phyloP scores from a whole-genome alignment of 768 basidiomycete genomes.

The Gelatoporia subvermispora region DNA sequence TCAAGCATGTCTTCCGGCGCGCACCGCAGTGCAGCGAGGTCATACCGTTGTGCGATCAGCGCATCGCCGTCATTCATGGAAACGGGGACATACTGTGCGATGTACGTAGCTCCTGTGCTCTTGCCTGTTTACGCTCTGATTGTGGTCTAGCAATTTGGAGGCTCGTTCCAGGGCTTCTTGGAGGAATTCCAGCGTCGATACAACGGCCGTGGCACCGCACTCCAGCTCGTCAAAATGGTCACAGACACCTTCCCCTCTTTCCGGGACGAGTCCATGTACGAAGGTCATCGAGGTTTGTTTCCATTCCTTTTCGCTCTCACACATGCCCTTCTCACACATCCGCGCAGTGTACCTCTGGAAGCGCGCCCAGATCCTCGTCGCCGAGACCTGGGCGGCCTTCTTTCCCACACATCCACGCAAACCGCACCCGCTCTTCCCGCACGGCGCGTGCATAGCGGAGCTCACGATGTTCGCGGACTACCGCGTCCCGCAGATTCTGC shows the following conservation, averaged over 20 bases:
- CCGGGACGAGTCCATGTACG: constrained; percentile 58
- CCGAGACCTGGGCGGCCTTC: constrained; percentile 91
- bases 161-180: constrained; percentile 67
- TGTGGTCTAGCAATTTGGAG: constrained; percentile 50
- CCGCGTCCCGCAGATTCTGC: constrained; percentile 85
- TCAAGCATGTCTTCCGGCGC: constrained; percentile 65
- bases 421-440: constrained; percentile 71
- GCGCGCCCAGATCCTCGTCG: constrained; percentile 85
- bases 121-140: background rate
- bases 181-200: constrained; percentile 52
- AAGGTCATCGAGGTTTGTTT: constrained; percentile 53
- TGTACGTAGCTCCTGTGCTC: constrained; percentile 36
- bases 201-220: constrained; percentile 54
- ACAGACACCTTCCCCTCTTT: constrained; percentile 69
- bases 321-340: background rate
- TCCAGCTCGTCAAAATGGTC: constrained; percentile 71
- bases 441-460: constrained; percentile 57
- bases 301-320: background rate
- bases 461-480: constrained; percentile 96
- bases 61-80: constrained; percentile 74
- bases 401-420: constrained; percentile 45
- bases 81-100: constrained; percentile 67
- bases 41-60: constrained; percentile 66
- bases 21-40: constrained; percentile 51
- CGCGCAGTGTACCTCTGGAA: constrained; percentile 78